Conservation (phyloP, 257 asterid species). For the Gynochthodes officinalis region DNA sequence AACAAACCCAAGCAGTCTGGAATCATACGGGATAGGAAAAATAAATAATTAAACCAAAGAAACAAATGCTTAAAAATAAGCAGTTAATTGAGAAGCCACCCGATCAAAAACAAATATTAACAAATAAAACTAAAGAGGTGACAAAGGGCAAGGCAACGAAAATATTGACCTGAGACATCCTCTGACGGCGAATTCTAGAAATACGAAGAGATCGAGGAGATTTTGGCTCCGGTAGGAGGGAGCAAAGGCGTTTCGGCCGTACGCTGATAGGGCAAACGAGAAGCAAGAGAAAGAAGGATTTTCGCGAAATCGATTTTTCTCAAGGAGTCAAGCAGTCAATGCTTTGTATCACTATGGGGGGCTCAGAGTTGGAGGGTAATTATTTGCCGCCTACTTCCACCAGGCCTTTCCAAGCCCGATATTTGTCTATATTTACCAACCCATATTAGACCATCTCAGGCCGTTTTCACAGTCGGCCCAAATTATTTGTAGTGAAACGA, state of each 20-base stretch:
- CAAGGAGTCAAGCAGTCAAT: slow-evolving; percentile 6
- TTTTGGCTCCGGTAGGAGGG: neutral
- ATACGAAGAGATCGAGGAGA: neutral
- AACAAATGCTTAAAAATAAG: neutral
- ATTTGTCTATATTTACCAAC: neutral
- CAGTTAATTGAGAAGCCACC: neutral
- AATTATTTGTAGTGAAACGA: too few relatives aligned
- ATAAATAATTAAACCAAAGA: too few relatives aligned
- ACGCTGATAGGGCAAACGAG: slow-evolving; percentile 6
- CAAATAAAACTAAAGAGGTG: neutral
- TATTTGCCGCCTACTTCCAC: neutral
- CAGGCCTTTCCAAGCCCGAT: neutral
- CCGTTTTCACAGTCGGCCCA: neutral
- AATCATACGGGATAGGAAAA: neutral
- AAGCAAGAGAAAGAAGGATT: neutral
- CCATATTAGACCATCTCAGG: neutral
- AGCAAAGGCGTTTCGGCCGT: neutral
- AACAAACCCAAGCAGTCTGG: neutral
- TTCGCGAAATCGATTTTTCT: neutral
- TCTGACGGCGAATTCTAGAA: neutral
- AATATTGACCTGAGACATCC: slow-evolving; percentile 14
- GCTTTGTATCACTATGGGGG: neutral
- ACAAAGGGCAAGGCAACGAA: neutral
- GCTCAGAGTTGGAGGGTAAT: neutral
- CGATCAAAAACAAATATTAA: neutral